Percentiles rank a stretch among this genome's conserved stretches.
Evolutionary conservation across 495 filamentous ascomycete species (phyloP).

Genomic region (Sphaerosporella brunnea): DNA sequence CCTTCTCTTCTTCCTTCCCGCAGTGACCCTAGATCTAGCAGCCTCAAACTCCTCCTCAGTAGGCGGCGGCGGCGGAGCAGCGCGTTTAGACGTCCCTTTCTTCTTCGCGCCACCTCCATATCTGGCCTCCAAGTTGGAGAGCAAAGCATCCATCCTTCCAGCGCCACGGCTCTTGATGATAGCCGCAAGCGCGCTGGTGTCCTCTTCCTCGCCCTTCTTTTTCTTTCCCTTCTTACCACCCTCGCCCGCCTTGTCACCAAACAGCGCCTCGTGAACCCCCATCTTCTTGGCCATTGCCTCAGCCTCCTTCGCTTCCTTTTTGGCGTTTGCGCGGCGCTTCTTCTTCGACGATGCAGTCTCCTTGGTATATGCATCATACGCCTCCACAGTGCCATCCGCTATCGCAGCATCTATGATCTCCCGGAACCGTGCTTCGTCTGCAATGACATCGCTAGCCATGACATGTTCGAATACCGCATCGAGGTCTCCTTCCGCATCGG

Average conservation of each 20-base stretch:
- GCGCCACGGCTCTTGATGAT: slow-evolving; percentile 42
- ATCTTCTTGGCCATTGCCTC: slow-evolving; percentile 53
- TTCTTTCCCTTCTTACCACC: slow-evolving; percentile 10
- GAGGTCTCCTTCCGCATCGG: slow-evolving; percentile 50
- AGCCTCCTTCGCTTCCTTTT: slow-evolving; percentile 52
- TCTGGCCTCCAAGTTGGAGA: slow-evolving; percentile 55
- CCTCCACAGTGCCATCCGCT: slow-evolving; percentile 41
- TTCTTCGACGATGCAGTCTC: slow-evolving; percentile 49
- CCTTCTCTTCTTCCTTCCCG: slow-evolving; percentile 12
- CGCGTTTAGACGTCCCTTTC: slow-evolving; percentile 26
- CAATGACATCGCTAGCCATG: slow-evolving; percentile 66
- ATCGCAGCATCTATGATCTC: slow-evolving; percentile 70
- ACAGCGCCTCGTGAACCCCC: slow-evolving; percentile 44
- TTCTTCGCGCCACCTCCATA: slow-evolving; percentile 38
- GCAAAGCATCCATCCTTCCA: slow-evolving; percentile 36
- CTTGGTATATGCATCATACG: slow-evolving; percentile 47
- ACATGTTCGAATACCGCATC: slow-evolving; percentile 57
- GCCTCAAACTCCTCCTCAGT: slow-evolving; percentile 52
- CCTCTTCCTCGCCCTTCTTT: slow-evolving; percentile 22
- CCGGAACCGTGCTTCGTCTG: slow-evolving; percentile 75
- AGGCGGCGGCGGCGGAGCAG: slow-evolving; percentile 31
- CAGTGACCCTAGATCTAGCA: slow-evolving; percentile 22
- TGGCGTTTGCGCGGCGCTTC: slow-evolving; percentile 44
- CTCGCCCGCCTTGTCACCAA: slow-evolving; percentile 30
- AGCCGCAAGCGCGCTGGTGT: slow-evolving; percentile 35